These are phyloP conservation scores for Medicago arabica DNA, from an alignment of 306 rosid genomes.

Conservation along the genomic window DNA sequence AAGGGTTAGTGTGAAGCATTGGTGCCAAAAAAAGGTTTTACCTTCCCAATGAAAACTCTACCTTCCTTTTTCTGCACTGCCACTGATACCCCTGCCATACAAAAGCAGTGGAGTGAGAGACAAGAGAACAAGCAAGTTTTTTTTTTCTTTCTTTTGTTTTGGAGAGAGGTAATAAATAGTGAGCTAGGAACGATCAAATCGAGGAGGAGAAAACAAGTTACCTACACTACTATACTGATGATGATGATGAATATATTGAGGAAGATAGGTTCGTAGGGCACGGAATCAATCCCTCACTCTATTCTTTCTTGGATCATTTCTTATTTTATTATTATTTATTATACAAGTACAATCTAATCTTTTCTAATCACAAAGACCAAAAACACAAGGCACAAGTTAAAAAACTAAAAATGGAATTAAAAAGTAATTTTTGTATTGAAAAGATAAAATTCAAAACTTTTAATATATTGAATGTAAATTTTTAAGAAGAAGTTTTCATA, in stretches of 20 bases:
- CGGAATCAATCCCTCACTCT: constrained; percentile 46
- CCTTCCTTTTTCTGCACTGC: constrained; percentile 69
- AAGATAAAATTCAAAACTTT: too few relatives aligned
- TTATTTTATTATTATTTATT: too few relatives aligned
- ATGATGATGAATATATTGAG: constrained; percentile 36
- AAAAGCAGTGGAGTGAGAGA: constrained; percentile 36
- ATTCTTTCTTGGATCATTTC: too few relatives aligned
- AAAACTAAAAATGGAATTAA: too few relatives aligned
- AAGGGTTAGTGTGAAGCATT: constrained; percentile 36
- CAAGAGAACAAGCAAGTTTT: background rate
- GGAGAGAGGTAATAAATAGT: constrained; percentile 1
- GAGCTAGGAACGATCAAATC: constrained; percentile 71
- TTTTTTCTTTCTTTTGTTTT: background rate
- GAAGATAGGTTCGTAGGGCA: constrained; percentile 45
- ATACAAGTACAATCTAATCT: too few relatives aligned
- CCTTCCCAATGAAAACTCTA: constrained; percentile 99
- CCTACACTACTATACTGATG: constrained; percentile 41
- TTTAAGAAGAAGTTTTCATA: too few relatives aligned
- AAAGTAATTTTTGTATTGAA: too few relatives aligned
- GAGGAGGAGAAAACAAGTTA: constrained; percentile 71
- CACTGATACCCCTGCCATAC: constrained; percentile 71
- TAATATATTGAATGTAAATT: too few relatives aligned
- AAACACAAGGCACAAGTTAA: too few relatives aligned
- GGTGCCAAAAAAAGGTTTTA: constrained; percentile 56
- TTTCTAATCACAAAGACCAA: too few relatives aligned